A percentile compares a stretch with the other conserved stretches of the same genome.
Evolutionary conservation across 192 early-diverging fungal species (phyloP).

Genomic region (Coemansia sp.): DNA sequence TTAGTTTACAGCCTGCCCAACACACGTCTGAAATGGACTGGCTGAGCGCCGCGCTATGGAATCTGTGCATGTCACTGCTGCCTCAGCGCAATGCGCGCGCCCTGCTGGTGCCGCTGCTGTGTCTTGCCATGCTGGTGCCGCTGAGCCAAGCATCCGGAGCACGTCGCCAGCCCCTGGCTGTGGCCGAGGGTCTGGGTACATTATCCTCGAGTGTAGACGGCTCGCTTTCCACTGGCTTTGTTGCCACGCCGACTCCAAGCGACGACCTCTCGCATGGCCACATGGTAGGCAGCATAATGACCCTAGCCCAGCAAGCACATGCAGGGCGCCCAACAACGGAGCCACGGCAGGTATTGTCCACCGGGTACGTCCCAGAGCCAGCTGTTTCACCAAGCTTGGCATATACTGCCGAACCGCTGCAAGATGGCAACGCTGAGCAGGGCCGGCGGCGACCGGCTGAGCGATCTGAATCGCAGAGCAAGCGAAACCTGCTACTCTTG

Average conservation of each 20-base stretch:
- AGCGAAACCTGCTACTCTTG: constrained; percentile 24
- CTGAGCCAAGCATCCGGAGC: constrained; percentile 17
- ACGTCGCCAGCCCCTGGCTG: not conserved
- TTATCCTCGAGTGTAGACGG: not conserved
- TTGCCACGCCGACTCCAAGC: not conserved
- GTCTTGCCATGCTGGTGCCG: constrained; percentile 38
- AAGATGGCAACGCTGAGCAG: not conserved
- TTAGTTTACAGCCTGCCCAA: not conserved
- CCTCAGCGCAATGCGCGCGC: constrained; percentile 50
- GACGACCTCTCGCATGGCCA: not conserved
- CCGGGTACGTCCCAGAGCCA: not conserved
- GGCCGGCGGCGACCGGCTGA: constrained; percentile 5
- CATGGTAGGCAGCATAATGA: constrained; percentile 11
- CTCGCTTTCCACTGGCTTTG: not conserved
- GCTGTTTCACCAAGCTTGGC: not conserved
- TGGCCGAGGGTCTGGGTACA: not conserved
- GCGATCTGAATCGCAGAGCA: constrained; percentile 6
- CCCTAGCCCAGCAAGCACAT: constrained; percentile 1
- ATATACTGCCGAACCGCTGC: not conserved
- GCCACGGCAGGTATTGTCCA: not conserved
- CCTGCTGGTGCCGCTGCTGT: constrained; percentile 46
- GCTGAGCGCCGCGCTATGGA: constrained; percentile 43
- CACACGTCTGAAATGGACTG: constrained; percentile 33
- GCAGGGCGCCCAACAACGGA: constrained; percentile 3
- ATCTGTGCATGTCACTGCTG: constrained; percentile 54